Evolutionary conservation across 1,139 yeast genomes (phyloP), one percentile per base, ranked within the genome.

Genomic region (Kazachstania sp.): DNA sequence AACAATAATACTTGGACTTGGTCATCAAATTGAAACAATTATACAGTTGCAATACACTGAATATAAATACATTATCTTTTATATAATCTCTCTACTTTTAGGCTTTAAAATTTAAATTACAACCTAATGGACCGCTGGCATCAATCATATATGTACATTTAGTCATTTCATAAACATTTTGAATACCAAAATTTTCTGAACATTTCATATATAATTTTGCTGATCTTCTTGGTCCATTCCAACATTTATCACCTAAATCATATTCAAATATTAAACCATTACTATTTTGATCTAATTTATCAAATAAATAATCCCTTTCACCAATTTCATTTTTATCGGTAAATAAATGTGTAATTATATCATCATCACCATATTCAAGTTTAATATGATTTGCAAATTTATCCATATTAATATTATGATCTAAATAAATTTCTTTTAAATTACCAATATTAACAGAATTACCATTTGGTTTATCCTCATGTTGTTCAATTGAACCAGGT

Each of bases 211-310:
- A 72, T 3, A 86, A 81, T 11, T 67, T 68, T 0, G 88, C 90
- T 34, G 83, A 75, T 62, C 99, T 77, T 29, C 71, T 65, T 3
- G 97, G 97, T 0, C 98, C 98, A 63, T 88, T 86, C 97, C 98
- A 92, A 66, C 99, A 94, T 60, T 75, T 76, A 44, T 81, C 81
- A n/a, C 99, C 99, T 32, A 72, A 64, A 5, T 64, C 70, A 60
- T 71, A 90, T 29, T 67, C 65, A 18, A 81, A 64, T 11, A 64
- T 67, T 37, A 75, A 54, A 9, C 68, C 68, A 47, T 59, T 64
- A 39, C 60, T 65, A 16, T 60, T 51, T 13, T 59, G 56, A 16
- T 58, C 56, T 19, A 66, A 48, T 30, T 62, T 56, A 37, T 60
- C 61, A 41, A 61, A 51, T 15, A 61, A 46, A 43, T 59, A 55